Evolutionary conservation across 352 stramenopile genomes (phyloP).

Genomic region (Detonula confervacea): DNA sequence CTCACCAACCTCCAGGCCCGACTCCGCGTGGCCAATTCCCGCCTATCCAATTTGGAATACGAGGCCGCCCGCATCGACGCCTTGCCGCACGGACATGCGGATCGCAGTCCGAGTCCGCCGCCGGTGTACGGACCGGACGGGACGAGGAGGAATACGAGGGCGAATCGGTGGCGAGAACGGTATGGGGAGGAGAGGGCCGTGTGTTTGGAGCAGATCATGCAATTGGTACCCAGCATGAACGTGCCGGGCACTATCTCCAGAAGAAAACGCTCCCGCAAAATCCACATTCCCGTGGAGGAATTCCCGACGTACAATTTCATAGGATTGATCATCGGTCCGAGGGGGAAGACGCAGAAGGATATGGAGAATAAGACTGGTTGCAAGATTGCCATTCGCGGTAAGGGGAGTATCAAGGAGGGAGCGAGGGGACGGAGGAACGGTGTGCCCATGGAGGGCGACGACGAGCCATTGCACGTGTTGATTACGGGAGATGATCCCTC

Average conservation of each 20-base stretch:
- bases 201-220: constrained; percentile 95
- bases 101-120: constrained; percentile 75
- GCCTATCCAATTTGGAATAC: constrained; percentile 68
- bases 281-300: constrained; percentile 97
- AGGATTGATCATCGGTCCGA: constrained; percentile 97
- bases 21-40: constrained; percentile 66
- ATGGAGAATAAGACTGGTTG: constrained; percentile 98
- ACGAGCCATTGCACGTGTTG: constrained; percentile 85
- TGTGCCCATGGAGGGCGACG: constrained; percentile 90
- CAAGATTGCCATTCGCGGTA: constrained; percentile 98
- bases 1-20: constrained; percentile 60
- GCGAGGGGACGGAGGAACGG: constrained; percentile 87
- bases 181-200: constrained; percentile 91
- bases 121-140: constrained; percentile 95
- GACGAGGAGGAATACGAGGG: constrained; percentile 96
- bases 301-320: constrained; percentile 99
- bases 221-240: constrained; percentile 90
- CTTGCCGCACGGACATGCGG: constrained; percentile 73
- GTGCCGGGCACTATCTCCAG: constrained; percentile 89
- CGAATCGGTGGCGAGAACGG: constrained; percentile 92
- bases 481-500: constrained; percentile 84
- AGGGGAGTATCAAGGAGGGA: constrained; percentile 96
- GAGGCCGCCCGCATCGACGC: constrained; percentile 75
- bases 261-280: constrained; percentile 93
- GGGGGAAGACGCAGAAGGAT: constrained; percentile 98